A percentile compares a stretch with the other conserved stretches of the same genome.
Conservation (phyloP, 352 stramenopile species). For the Nothophytophthora sp. region DNA sequence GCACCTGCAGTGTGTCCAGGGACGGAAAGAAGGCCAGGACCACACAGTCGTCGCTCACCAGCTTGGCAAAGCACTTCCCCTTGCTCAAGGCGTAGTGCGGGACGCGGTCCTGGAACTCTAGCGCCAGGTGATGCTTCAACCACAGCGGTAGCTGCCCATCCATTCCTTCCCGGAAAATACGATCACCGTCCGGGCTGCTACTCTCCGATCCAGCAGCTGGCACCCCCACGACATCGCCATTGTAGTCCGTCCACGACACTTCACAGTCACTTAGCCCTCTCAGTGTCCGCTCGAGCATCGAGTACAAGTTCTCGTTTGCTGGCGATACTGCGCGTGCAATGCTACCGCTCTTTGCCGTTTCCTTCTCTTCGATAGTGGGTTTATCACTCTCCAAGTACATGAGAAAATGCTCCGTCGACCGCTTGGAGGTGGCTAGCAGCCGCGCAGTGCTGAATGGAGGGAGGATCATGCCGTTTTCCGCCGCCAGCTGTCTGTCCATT, state of each 20-base stretch:
- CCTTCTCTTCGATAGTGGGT: conserved; percentile 1
- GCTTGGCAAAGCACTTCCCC: conserved; percentile 87
- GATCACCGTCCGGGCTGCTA: conserved; percentile 35
- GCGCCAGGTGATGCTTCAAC: conserved; percentile 51
- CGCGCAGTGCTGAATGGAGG: conserved; percentile 86
- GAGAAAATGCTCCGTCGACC: conserved; percentile 79
- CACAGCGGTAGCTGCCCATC: conserved; percentile 72
- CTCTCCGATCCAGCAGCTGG: conserved; percentile 4
- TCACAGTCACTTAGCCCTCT: conserved; percentile 82
- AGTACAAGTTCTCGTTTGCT: conserved; percentile 84
- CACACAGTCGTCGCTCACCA: conserved; percentile 69
- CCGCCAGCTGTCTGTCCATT: conserved; percentile 41
- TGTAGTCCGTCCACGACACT: conserved; percentile 83
- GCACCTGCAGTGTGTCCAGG: conserved; percentile 52
- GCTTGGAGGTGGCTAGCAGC: conserved; percentile 61
- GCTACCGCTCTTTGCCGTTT: conserved; percentile 1
- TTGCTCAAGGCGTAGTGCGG: conserved; percentile 48
- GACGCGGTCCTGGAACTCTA: conserved; percentile 43
- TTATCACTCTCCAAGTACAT: conserved; percentile 76
- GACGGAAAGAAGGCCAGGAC: conserved; percentile 81
- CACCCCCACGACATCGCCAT: conserved; percentile 38
- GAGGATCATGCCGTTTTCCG: conserved; percentile 53
- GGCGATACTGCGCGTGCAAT: conserved; percentile 37
- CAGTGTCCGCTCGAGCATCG: conserved; percentile 84
- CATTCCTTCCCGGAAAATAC: conserved; percentile 43